Percentiles rank a stretch among this genome's conserved stretches.
Conservation (phyloP, 345 rosid species). For the Corchorus capsularis region DNA sequence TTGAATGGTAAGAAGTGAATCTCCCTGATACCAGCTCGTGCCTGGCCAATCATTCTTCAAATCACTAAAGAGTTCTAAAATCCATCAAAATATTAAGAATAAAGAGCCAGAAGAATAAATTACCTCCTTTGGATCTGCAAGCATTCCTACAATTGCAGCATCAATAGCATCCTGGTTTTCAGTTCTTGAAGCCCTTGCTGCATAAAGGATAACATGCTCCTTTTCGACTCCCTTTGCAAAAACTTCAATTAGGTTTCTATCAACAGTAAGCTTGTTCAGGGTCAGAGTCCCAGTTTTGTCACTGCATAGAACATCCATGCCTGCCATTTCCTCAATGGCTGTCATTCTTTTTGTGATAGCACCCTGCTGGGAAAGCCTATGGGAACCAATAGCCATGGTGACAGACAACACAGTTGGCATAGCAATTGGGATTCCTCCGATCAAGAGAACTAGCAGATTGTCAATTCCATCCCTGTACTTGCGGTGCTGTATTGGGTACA, state of each 20-base stretch:
- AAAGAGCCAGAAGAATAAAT: background rate
- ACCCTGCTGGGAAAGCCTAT: slow-evolving; percentile 77
- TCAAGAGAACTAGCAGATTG: slow-evolving; percentile 80
- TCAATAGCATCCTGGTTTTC: slow-evolving; percentile 95
- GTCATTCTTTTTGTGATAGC: slow-evolving; percentile 98
- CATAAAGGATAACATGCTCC: slow-evolving; percentile 70
- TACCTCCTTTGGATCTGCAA: slow-evolving; percentile 96
- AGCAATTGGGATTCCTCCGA: slow-evolving; percentile 94
- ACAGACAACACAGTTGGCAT: slow-evolving; percentile 95
- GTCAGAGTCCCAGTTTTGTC: slow-evolving; percentile 94
- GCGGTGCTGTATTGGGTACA: slow-evolving; percentile 82
- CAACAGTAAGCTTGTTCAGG: slow-evolving; percentile 79
- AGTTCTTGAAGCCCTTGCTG: slow-evolving; percentile 87
- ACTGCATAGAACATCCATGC: slow-evolving; percentile 94
- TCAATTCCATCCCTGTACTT: slow-evolving; percentile 80
- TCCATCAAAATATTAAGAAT: background rate
- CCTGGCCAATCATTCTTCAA: slow-evolving; percentile 41
- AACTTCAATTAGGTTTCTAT: slow-evolving; percentile 70
- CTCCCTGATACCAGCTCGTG: slow-evolving; percentile 77
- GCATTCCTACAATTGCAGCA: slow-evolving; percentile 92
- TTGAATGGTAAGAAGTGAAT: slow-evolving; percentile 89
- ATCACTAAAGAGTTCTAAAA: background rate
- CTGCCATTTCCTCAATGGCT: slow-evolving; percentile 95
- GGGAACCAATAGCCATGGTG: slow-evolving; percentile 97
- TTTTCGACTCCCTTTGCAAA: slow-evolving; percentile 74